A percentile compares a stretch with the other conserved stretches of the same genome.
phyloP scores from a whole-genome alignment of 768 basidiomycete species.

The Kwoniella newhampshirensis region DNA sequence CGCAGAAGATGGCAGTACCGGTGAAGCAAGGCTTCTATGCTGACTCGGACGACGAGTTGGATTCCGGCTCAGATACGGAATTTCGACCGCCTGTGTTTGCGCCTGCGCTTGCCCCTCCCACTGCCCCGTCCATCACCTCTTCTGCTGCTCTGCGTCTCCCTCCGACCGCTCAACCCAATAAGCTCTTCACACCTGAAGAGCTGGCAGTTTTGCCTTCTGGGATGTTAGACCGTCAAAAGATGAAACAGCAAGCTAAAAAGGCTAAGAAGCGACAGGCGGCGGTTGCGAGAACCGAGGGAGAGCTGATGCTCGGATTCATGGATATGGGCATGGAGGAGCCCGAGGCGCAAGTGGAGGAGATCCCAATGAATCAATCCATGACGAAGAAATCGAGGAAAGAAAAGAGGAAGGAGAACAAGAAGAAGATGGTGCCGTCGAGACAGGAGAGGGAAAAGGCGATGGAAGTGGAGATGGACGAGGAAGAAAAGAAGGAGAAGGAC shows the following conservation, averaged over 20 bases:
- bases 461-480: constrained; percentile 54
- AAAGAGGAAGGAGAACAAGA: constrained; percentile 45
- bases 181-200: constrained; percentile 49
- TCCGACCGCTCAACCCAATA: constrained; percentile 3
- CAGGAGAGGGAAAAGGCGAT: constrained; percentile 46
- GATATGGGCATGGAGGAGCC: constrained; percentile 56
- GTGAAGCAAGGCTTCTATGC: background rate
- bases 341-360: constrained; percentile 52
- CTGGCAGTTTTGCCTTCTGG: constrained; percentile 41
- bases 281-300: constrained; percentile 33
- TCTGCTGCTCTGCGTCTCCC: background rate
- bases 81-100: constrained; percentile 9
- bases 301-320: constrained; percentile 41
- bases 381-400: constrained; percentile 55
- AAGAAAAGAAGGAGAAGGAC: constrained; percentile 45
- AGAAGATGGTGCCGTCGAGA: constrained; percentile 14
- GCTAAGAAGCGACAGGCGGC: constrained; percentile 41
- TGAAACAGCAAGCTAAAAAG: constrained; percentile 50
- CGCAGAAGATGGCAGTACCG: too few relatives aligned
- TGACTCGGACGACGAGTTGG: constrained; percentile 10
- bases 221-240: constrained; percentile 42
- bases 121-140: background rate
- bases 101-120: background rate
- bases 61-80: constrained; percentile 9
- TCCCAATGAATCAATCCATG: background rate